Evolutionary conservation across 2,329 filamentous ascomycete species (phyloP).

Genomic region (Neospermospora avenae): DNA sequence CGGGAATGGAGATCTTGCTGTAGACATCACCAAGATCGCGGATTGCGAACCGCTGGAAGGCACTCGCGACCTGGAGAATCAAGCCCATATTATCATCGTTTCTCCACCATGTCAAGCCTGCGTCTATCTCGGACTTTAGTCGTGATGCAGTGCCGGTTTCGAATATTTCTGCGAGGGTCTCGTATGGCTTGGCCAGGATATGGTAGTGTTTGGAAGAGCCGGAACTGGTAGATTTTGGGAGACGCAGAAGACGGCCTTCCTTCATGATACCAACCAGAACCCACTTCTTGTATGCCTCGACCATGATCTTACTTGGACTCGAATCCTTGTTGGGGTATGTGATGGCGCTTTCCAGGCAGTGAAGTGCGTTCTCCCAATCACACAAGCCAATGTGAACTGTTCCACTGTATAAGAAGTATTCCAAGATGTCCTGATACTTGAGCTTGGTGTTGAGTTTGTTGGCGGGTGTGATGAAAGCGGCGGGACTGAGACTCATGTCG

Average conservation of each 20-base stretch:
- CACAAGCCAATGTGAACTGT: slow-evolving; percentile 59
- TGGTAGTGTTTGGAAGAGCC: slow-evolving; percentile 55
- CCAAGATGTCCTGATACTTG: slow-evolving; percentile 52
- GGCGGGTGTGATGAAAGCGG: slow-evolving; percentile 56
- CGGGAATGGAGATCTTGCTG: slow-evolving; percentile 52
- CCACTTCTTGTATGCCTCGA: slow-evolving; percentile 92
- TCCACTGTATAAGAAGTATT: slow-evolving; percentile 65
- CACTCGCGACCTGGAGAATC: slow-evolving; percentile 63
- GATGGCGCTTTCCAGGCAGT: slow-evolving; percentile 62
- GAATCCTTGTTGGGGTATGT: slow-evolving; percentile 62
- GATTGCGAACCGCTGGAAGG: slow-evolving; percentile 75
- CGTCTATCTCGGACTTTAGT: slow-evolving; percentile 62
- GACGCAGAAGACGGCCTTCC: slow-evolving; percentile 54
- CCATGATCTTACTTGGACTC: slow-evolving; percentile 71
- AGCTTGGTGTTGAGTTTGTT: slow-evolving; percentile 57
- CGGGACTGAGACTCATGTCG: slow-evolving; percentile 44
- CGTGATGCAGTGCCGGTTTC: slow-evolving; percentile 53
- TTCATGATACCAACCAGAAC: slow-evolving; percentile 71
- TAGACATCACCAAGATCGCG: slow-evolving; percentile 72
- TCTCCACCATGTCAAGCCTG: slow-evolving; percentile 57
- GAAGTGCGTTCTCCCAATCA: slow-evolving; percentile 60
- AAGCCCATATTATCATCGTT: slow-evolving; percentile 73
- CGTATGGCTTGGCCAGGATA: slow-evolving; percentile 65
- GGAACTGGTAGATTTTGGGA: slow-evolving; percentile 55
- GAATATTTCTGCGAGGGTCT: slow-evolving; percentile 67